Base-by-base conservation (phyloP, 345 rosid genomes). In the Anastatica hierochuntica region DNA sequence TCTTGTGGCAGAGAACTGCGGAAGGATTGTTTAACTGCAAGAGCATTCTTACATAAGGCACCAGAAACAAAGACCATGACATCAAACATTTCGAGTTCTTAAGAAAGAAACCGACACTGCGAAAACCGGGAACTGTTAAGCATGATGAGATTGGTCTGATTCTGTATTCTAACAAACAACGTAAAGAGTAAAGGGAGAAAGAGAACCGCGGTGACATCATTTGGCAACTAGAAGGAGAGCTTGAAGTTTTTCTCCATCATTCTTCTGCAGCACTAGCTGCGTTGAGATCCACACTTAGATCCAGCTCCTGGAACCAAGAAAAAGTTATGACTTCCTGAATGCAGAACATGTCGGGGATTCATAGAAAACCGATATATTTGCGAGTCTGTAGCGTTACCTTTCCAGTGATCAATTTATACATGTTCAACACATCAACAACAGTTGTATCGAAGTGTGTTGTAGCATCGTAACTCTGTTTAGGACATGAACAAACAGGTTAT, bases 231-330 rank as follows among this genome's bases (percentile, higher is more conserved):
- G 4, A 21, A 41, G 31, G 19, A 10, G 48, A 39, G 20, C n/a
- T 43, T 11, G 19, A 2, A 23, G 3, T n/a, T 20, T 6, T 44
- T 8, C n/a, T 43, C 61, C 62, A 53, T 87, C 74, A 84, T 53
- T 88, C 95, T 55, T 83, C 95, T 1, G 98, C 95, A 31, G 98
- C 96, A 70, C 94, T 84, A 39, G 96, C 98, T 33, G 90, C 95
- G 48, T 83, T 88, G 41, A 88, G 68, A 72, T 88, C 95, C 77
- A 88, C 98, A 14, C 82, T 79, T 10, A 88, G 83, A 70, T 92
- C 96, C 58, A 87, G 53, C 38, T 49, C 88, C 98, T 92, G 76
- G 31, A 38, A 58, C 44, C 37, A 13, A 4, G 19, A 36, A 19
- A 8, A 31, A 1, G 19, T 51, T 3, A 26, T 58, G 42, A 58